Conservation (phyloP, 2,329 filamentous ascomycete species). For the Zelopaecilomyces penicillatus region DNA sequence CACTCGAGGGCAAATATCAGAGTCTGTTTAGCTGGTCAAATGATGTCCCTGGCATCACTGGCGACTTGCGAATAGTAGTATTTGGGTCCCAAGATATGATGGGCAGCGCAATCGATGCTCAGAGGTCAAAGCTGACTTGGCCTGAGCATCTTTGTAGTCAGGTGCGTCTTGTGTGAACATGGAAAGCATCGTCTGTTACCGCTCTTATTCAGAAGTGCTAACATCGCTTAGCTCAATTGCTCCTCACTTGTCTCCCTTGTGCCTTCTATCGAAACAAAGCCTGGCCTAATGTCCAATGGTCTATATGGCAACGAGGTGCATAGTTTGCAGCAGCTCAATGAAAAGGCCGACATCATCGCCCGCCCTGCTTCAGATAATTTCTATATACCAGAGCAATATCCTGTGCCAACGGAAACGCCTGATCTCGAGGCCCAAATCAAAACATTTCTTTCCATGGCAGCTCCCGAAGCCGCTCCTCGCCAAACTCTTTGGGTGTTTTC, state of each 20-base stretch:
- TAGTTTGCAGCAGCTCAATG: conserved; percentile 27
- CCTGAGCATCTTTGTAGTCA: conserved; percentile 40
- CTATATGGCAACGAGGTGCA: conserved; percentile 38
- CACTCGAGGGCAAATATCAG: conserved; percentile 16
- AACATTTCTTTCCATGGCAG: conserved; percentile 34
- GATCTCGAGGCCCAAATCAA: conserved; percentile 38
- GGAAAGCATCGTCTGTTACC: neutral
- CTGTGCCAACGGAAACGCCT: conserved; percentile 27
- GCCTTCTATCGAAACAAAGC: conserved; percentile 36
- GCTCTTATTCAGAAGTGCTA: neutral
- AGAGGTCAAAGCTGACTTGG: conserved; percentile 28
- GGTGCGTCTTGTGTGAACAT: conserved; percentile 18
- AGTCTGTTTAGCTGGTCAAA: conserved; percentile 14
- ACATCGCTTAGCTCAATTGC: conserved; percentile 33
- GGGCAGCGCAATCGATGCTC: conserved; percentile 27
- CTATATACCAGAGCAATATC: conserved; percentile 35
- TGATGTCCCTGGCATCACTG: conserved; percentile 16
- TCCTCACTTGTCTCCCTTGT: conserved; percentile 37
- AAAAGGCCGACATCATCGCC: conserved; percentile 21
- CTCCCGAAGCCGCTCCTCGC: conserved; percentile 23
- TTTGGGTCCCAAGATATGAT: conserved; percentile 43
- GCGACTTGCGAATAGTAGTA: conserved; percentile 38
- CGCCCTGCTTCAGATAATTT: conserved; percentile 34
- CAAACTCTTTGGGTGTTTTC: conserved; percentile 46
- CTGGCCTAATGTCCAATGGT: conserved; percentile 42